A percentile compares a stretch with the other conserved stretches of the same genome.
phyloP scores from a whole-genome alignment of 2,329 filamentous ascomycete species.

The Xylaria sp. region DNA sequence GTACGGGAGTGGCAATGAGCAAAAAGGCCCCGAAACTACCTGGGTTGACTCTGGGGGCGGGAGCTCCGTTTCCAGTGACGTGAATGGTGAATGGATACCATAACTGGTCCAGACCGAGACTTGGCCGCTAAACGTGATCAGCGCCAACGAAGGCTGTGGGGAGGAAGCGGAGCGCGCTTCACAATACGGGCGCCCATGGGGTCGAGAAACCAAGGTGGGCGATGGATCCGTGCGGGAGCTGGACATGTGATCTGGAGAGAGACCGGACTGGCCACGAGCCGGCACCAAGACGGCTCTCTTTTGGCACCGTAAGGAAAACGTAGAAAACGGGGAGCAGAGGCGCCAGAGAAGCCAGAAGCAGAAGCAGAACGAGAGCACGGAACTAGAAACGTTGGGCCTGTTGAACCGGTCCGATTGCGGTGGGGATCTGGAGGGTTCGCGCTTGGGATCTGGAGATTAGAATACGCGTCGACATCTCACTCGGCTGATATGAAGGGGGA shows the following conservation, averaged over 20 bases:
- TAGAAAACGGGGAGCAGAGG: conserved; percentile 8
- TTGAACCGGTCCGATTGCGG: conserved; percentile 37
- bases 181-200: conserved; percentile 27
- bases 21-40: not conserved
- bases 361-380: too few relatives aligned
- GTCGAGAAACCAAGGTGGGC: conserved; percentile 19
- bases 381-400: not conserved
- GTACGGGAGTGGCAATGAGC: conserved; percentile 1
- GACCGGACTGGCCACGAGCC: conserved; percentile 8
- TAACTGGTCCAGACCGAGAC: conserved; percentile 19
- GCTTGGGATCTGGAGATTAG: conserved; percentile 20
- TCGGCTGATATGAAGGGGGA: conserved; percentile 10
- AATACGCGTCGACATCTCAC: conserved; percentile 16
- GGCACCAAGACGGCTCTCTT: conserved; percentile 2
- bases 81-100: conserved; percentile 10
- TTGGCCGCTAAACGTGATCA: conserved; percentile 21
- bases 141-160: conserved; percentile 10
- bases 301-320: conserved; percentile 17
- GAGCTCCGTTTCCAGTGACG: conserved; percentile 3
- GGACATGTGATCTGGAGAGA: conserved; percentile 1
- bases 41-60: conserved; percentile 7
- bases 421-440: conserved; percentile 26
- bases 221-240: not conserved
- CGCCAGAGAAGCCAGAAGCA: too few relatives aligned
- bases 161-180: conserved; percentile 22